Evolutionary conservation across 345 rosid genomes (phyloP).

Genomic region (Eucalyptus urophylla): DNA sequence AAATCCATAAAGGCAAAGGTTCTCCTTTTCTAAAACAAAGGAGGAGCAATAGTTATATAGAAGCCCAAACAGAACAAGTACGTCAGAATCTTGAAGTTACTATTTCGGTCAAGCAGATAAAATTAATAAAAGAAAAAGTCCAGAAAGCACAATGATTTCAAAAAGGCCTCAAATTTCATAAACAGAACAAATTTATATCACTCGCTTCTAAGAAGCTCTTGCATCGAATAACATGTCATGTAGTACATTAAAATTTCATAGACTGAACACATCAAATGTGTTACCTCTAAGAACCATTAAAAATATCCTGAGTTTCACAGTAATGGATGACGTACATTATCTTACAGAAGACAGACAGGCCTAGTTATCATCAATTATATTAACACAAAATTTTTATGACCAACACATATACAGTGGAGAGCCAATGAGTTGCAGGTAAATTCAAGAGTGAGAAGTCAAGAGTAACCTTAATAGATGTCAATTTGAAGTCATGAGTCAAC

Average conservation of each 20-base stretch:
- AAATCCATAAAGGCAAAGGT: conserved; percentile 42
- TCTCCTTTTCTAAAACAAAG: conserved; percentile 30
- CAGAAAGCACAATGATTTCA: background rate
- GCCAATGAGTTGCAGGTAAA: background rate
- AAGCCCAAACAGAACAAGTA: background rate
- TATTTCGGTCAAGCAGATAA: background rate
- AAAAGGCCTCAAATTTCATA: background rate
- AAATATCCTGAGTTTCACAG: background rate
- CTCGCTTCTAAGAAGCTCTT: background rate
- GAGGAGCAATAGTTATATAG: background rate
- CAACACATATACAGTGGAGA: background rate
- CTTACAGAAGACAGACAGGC: background rate
- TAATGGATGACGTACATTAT: background rate
- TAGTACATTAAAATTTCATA: background rate
- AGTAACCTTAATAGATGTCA: background rate
- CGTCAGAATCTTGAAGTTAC: background rate
- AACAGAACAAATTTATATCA: background rate
- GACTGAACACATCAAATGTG: background rate
- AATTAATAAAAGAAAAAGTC: background rate
- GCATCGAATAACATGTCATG: background rate
- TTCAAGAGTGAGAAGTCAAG: background rate
- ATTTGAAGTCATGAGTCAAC: background rate
- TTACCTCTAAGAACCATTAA: background rate
- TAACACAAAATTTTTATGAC: background rate
- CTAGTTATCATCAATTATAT: background rate